Evolutionary conservation across 495 filamentous ascomycete species (phyloP), one percentile per base, ranked within the genome.

Genomic region (Hypoxylon fragiforme): DNA sequence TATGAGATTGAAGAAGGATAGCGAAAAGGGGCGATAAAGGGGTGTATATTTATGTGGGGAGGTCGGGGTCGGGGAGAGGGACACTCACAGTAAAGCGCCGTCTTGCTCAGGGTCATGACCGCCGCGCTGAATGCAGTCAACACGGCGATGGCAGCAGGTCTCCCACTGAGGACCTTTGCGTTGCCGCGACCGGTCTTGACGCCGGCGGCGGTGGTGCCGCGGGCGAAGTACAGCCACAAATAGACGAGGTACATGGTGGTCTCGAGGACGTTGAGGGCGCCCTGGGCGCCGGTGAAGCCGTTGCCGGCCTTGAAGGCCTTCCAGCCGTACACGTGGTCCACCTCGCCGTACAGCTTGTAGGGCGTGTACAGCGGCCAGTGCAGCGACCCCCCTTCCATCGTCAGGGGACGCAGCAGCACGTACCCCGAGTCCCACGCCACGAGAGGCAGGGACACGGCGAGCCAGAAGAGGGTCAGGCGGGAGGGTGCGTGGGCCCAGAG

Each of bases 61-160:
- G 12, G 31, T n/a, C 9, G 4, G 4, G 24, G 24, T 9, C 24
- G 4, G 24, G 24, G 24, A 28, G n/a, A 34, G 31, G 6, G 31
- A 13, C n/a, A n/a, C 85, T 77, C 63, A 91, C 91, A 87, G 63
- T 96, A 97, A 12, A 97, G 71, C 46, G 88, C 62, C 12, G 92
- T 96, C 82, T 96, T 96, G 70, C 84, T 86, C 1, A 94, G 61
- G 1, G 92, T 96, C 87, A 94, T 88, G 2, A 91, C 75, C 4
- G 83, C 83, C 1, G 85, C 79, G 22, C 77, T 76, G 56, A 86
- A 92, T 3, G 79, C 89, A 16, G 88, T 58, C 46, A 96, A 52
- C 28, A 86, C 77, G 1, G 89, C 87, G 39, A 77, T 58, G 0
- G 79, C 87, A 2, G 82, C 90, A 38, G 57, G 70, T 11, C 76